Evolutionary conservation across 306 rosid genomes (phyloP), one percentile per base, ranked within the genome.

Genomic region (Prosopis cineraria): DNA sequence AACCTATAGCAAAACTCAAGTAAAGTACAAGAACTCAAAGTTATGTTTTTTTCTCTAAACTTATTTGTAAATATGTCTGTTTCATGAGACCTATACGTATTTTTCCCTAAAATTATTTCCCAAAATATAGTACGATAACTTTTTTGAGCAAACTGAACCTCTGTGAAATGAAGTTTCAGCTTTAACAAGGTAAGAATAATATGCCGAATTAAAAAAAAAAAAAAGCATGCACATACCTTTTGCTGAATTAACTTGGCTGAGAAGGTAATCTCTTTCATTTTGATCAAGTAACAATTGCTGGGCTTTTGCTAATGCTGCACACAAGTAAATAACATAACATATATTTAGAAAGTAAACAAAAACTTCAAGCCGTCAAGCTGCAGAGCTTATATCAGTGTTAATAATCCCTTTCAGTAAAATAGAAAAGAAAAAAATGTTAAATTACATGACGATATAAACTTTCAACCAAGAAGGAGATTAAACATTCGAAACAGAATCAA

Each of bases 261-360:
- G 87, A 81, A 95, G 80, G 81, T 95, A 95, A 82, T 89, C 98
- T 76, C 96, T 93, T 86, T 95, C 98, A 83, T 92, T 94, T 83
- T 87, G 87, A 83, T 95, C 98, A n/a, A 88, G 94, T 84, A 95
- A 84, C 76, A 95, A 88, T 63, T 93, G 97, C 79, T 95, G 98
- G 39, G 99, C 99, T 84, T 93, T 95, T 6, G 99, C 97, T 85
- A 93, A 86, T 53, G 98, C 99, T 95, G 93, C 85, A 77, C 75
- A 77, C 55, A 78, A 70, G 78, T 73, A 70, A 82, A 88, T 27
- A 85, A 70, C 30, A 69, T 60, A 72, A 40, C 14, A 74, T 81
- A 50, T 11, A 70, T 34, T 66, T 22, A 22, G 79, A 68, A 34
- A 83, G 36, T 6, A 71, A 77, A 53, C 72, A 44, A 41, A 72